phyloP scores from a whole-genome alignment of 164 flowering plant genomes.

The Macadamia integrifolia region DNA sequence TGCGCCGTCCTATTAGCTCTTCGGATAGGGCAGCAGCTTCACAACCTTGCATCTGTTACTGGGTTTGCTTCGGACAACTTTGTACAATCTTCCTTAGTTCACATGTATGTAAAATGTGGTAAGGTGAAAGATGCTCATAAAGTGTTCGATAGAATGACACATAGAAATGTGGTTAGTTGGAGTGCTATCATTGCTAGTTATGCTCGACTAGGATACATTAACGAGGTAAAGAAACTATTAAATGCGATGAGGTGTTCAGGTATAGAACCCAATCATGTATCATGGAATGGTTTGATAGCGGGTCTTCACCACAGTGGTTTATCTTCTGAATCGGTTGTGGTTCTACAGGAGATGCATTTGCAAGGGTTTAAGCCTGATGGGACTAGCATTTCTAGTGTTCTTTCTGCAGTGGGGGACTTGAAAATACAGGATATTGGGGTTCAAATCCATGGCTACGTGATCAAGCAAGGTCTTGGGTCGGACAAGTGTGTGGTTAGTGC shows the following conservation, averaged over 20 bases:
- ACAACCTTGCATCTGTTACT: no score
- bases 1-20: no score
- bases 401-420: constrained; percentile 61
- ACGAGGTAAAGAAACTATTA: constrained; percentile 50
- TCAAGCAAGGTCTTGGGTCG: constrained; percentile 34
- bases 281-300: constrained; percentile 63
- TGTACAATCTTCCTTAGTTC: no score
- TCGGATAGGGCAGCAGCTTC: no score
- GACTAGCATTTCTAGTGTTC: constrained; percentile 57
- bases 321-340: constrained; percentile 58
- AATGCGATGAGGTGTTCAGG: constrained; percentile 53
- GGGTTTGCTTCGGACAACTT: no score
- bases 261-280: constrained; percentile 38
- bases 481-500: constrained; percentile 71
- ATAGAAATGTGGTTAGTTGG: constrained; percentile 75
- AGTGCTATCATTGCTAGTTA: constrained; percentile 73
- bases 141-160: constrained; percentile 48
- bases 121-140: constrained; percentile 30
- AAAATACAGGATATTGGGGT: no score
- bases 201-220: no score
- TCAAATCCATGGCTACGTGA: constrained; percentile 57
- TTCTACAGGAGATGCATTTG: no score
- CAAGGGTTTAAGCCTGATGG: constrained; percentile 50
- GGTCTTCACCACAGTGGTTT: constrained; percentile 42
- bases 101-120: constrained; percentile 80